phyloP scores from a whole-genome alignment of 1,284 basidiomycete genomes.

The Mycena sp. region DNA sequence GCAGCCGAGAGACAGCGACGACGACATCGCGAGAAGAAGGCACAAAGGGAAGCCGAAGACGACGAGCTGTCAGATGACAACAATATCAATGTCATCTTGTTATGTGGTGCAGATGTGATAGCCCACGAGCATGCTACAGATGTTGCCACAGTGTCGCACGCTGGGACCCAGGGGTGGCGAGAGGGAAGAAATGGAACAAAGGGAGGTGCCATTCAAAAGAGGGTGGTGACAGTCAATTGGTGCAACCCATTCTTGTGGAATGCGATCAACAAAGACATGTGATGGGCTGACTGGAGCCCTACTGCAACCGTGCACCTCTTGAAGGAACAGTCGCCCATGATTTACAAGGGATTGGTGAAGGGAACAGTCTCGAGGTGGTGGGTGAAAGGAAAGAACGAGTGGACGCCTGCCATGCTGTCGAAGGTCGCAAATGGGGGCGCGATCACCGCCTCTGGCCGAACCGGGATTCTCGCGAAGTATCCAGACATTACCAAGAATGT shows the following conservation, averaged over 20 bases:
- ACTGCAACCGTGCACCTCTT: not conserved
- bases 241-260: not conserved
- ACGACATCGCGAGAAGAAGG: constrained; percentile 8
- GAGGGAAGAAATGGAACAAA: not conserved
- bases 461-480: constrained; percentile 2
- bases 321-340: not conserved
- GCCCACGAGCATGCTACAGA: not conserved
- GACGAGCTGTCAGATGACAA: not conserved
- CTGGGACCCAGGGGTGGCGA: not conserved
- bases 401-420: not conserved
- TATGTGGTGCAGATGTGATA: not conserved
- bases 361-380: constrained; percentile 1
- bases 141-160: not conserved
- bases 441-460: not conserved
- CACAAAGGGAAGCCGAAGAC: constrained; percentile 4
- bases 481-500: not conserved
- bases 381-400: not conserved
- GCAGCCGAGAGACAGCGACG: not conserved
- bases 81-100: not conserved
- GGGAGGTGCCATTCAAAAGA: not conserved
- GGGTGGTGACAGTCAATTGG: not conserved
- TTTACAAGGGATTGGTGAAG: not conserved
- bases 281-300: not conserved
- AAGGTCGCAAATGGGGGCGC: not conserved
- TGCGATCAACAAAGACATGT: not conserved